Evolutionary conservation across 2,329 filamentous ascomycete genomes (phyloP).

Genomic region (Cladobotryum mycophilum): DNA sequence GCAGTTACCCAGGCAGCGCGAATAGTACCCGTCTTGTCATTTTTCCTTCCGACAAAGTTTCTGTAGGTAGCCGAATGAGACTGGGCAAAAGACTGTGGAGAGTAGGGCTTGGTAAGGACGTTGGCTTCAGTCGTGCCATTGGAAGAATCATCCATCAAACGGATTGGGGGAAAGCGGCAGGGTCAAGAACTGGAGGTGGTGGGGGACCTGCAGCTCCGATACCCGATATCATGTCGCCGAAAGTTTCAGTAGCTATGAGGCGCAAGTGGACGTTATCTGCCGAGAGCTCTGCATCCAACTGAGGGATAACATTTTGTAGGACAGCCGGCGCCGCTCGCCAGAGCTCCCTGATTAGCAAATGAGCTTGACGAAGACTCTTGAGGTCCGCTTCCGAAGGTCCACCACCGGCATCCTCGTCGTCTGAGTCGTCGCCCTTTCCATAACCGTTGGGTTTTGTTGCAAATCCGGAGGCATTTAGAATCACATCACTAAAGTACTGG

Average conservation of each 20-base stretch:
- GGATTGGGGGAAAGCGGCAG: constrained; percentile 74
- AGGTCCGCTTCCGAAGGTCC: constrained; percentile 78
- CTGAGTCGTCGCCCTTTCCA: constrained; percentile 55
- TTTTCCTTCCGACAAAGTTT: constrained; percentile 75
- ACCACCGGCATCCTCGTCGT: constrained; percentile 52
- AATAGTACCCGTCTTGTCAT: constrained; percentile 79
- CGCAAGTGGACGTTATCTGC: constrained; percentile 85
- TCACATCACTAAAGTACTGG: constrained; percentile 95
- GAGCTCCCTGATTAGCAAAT: constrained; percentile 80
- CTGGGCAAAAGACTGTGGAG: constrained; percentile 83
- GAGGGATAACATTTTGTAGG: constrained; percentile 86
- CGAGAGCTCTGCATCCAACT: constrained; percentile 84
- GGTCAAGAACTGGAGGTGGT: constrained; percentile 64
- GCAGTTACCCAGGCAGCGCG: constrained; percentile 81
- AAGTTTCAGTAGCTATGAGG: constrained; percentile 82
- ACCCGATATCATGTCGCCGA: constrained; percentile 90
- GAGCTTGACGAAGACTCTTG: constrained; percentile 82
- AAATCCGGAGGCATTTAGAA: constrained; percentile 73
- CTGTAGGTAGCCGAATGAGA: constrained; percentile 74
- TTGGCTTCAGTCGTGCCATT: constrained; percentile 44
- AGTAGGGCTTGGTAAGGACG: constrained; percentile 74
- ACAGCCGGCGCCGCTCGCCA: constrained; percentile 89
- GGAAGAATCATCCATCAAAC: constrained; percentile 48
- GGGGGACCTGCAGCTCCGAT: constrained; percentile 89
- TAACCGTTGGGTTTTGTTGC: constrained; percentile 50